These are phyloP conservation scores for Clavariopsis aquatica DNA, from an alignment of 495 filamentous ascomycete genomes.

Conservation along the genomic window DNA sequence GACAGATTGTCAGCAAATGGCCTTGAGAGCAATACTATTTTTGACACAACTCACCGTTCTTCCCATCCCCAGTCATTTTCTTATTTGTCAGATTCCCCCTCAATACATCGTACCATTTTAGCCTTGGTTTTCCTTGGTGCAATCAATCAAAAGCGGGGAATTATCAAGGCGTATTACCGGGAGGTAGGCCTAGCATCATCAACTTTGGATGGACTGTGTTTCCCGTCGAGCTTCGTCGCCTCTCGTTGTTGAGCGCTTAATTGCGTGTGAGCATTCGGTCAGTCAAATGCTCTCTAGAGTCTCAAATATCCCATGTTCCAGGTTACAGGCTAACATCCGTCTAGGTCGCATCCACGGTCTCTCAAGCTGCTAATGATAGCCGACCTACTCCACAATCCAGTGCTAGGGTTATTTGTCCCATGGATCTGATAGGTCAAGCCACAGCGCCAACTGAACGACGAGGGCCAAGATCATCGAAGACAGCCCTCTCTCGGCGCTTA, in stretches of 20 bases:
- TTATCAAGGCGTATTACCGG: neutral
- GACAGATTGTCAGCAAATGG: neutral
- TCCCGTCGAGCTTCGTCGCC: neutral
- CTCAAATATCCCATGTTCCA: no score
- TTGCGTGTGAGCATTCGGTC: neutral
- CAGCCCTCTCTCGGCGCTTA: neutral
- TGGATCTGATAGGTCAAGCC: no score
- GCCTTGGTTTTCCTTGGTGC: constrained; percentile 5
- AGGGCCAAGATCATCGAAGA: neutral
- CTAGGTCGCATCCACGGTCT: no score
- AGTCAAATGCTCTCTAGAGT: neutral
- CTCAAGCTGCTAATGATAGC: no score
- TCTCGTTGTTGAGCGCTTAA: neutral
- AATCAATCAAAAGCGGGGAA: constrained; percentile 3
- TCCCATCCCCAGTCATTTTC: neutral
- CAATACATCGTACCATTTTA: constrained; percentile 3
- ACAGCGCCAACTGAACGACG: no score
- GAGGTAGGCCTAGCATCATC: neutral
- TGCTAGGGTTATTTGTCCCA: no score
- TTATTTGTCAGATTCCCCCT: neutral
- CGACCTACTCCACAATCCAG: no score
- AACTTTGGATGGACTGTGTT: neutral
- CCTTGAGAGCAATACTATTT: neutral
- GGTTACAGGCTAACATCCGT: no score
- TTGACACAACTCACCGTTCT: neutral